Conservation (phyloP, 2,329 filamentous ascomycete species). For the Neonectria faginata region DNA sequence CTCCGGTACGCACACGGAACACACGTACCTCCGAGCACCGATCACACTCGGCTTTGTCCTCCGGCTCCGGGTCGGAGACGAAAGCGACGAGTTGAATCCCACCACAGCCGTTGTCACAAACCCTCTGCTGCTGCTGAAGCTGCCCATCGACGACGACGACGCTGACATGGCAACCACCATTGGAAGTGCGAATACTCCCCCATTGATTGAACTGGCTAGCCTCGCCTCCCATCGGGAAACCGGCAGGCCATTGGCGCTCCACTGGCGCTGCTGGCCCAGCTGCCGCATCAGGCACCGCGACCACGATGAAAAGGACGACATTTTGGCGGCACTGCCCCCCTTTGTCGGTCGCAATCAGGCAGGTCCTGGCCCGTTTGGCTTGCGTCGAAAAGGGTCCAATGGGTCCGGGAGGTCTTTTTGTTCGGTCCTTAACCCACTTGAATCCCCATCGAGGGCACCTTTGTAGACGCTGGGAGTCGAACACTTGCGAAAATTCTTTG, state of each 20-base stretch:
- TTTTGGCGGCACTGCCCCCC: slow-evolving; percentile 37
- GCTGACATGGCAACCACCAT: slow-evolving; percentile 6
- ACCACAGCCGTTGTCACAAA: slow-evolving; percentile 29
- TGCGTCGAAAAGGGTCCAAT: slow-evolving; percentile 9
- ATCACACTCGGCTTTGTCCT: slow-evolving; percentile 33
- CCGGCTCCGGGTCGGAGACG: neutral
- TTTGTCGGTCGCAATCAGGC: slow-evolving; percentile 43
- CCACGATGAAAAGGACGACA: slow-evolving; percentile 35
- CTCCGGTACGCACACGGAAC: neutral
- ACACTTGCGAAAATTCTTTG: slow-evolving; percentile 40
- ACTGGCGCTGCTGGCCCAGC: slow-evolving; percentile 41
- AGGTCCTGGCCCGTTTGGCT: slow-evolving; percentile 32
- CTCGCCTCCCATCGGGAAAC: slow-evolving; percentile 35
- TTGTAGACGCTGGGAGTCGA: slow-evolving; percentile 36
- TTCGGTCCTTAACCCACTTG: slow-evolving; percentile 33
- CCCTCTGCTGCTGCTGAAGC: slow-evolving; percentile 6
- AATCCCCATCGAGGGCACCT: slow-evolving; percentile 44
- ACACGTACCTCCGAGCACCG: slow-evolving; percentile 45
- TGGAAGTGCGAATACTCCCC: slow-evolving; percentile 1
- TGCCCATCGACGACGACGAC: slow-evolving; percentile 18
- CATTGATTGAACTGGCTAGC: slow-evolving; percentile 2
- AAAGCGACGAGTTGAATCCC: slow-evolving; percentile 17
- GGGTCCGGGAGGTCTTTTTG: slow-evolving; percentile 25
- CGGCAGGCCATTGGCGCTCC: slow-evolving; percentile 40
- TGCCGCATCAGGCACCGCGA: slow-evolving; percentile 47